Evolutionary conservation across 2,329 filamentous ascomycete species (phyloP).

Genomic region (Fusarium penzigii): DNA sequence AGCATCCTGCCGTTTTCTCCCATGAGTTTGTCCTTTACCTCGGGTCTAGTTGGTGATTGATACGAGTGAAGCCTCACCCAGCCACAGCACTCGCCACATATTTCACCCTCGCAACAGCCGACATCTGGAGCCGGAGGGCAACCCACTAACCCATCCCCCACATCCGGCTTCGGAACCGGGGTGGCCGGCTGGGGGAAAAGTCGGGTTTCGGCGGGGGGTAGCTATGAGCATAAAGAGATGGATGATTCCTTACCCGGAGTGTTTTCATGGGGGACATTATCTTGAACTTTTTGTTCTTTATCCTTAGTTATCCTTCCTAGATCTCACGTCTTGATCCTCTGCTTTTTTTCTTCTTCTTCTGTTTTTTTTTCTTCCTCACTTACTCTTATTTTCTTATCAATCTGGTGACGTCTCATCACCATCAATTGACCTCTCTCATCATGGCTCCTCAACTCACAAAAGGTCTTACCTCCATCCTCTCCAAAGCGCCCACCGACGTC

Average conservation of each 20-base stretch:
- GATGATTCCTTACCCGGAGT: constrained; percentile 28
- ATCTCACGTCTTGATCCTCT: constrained; percentile 1
- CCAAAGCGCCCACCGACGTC: constrained; percentile 77
- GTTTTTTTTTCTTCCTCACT: background rate
- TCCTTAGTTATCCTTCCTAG: background rate
- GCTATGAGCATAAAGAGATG: constrained; percentile 3
- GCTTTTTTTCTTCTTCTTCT: constrained; percentile 5
- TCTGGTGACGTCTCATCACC: background rate
- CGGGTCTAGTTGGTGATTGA: too few relatives aligned
- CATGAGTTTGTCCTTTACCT: too few relatives aligned
- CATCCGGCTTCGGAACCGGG: constrained; percentile 20
- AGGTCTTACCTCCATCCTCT: constrained; percentile 73
- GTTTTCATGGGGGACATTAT: background rate
- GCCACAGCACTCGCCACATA: constrained; percentile 8
- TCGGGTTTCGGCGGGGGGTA: constrained; percentile 19
- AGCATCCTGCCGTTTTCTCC: too few relatives aligned
- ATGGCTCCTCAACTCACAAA: constrained; percentile 28
- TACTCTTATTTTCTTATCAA: background rate
- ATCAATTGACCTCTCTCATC: background rate
- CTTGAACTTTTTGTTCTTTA: background rate
- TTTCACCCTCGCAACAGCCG: constrained; percentile 21
- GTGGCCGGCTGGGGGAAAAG: constrained; percentile 6
- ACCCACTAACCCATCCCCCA: constrained; percentile 3
- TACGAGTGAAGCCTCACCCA: background rate
- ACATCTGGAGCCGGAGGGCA: constrained; percentile 24